Conservation (phyloP, 2,329 filamentous ascomycete genomes). For the Talaromyces sp. region DNA sequence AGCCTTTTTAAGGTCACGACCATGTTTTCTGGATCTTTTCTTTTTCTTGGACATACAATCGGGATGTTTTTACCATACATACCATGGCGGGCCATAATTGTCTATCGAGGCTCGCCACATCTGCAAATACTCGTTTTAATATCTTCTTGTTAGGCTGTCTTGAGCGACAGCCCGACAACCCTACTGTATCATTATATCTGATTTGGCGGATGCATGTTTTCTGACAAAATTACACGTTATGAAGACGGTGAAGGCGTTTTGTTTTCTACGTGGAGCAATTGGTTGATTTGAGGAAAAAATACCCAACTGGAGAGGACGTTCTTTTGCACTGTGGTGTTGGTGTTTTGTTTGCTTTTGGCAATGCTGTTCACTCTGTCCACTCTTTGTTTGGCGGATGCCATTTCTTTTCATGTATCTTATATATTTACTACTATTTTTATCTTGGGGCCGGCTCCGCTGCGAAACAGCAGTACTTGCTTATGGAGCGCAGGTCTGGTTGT, state of each 20-base stretch:
- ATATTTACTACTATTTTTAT: conserved; percentile 7
- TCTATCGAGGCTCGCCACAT: background rate
- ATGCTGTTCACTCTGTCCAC: background rate
- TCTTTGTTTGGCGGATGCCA: conserved; percentile 9
- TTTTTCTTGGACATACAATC: conserved; percentile 5
- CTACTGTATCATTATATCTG: conserved; percentile 9
- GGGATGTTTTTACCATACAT: background rate
- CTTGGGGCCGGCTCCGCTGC: conserved; percentile 11
- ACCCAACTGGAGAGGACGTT: conserved; percentile 15
- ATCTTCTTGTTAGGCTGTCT: background rate
- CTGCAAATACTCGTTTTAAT: conserved; percentile 11
- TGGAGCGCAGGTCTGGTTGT: conserved; percentile 9
- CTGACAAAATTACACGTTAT: conserved; percentile 7
- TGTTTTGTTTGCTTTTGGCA: background rate
- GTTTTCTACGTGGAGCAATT: conserved; percentile 4
- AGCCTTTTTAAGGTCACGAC: background rate
- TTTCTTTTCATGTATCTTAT: conserved; percentile 14
- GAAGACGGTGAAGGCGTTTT: conserved; percentile 10
- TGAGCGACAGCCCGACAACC: background rate
- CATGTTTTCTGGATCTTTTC: background rate
- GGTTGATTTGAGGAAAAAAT: conserved; percentile 16
- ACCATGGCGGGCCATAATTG: conserved; percentile 5
- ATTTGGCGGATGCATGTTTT: conserved; percentile 6
- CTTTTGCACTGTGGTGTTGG: conserved; percentile 9
- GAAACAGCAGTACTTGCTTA: background rate